phyloP scores from a whole-genome alignment of 495 filamentous ascomycete genomes.

The Haplographium delicatum region DNA sequence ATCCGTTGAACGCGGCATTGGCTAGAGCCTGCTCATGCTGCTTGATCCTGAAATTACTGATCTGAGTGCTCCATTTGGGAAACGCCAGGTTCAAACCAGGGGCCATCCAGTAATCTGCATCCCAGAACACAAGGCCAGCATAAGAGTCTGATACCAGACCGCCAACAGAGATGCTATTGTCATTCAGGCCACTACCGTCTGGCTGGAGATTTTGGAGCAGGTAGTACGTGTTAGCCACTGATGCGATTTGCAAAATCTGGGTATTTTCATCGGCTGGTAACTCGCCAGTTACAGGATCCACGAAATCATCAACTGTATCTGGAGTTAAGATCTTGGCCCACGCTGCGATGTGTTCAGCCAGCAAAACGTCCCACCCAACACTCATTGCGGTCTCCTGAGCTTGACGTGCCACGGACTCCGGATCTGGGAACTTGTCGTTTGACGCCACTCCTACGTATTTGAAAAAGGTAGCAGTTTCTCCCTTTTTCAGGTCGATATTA shows the following conservation, averaged over 20 bases:
- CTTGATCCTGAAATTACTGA: slow-evolving; percentile 45
- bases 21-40: slow-evolving; percentile 42
- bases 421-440: slow-evolving; percentile 41
- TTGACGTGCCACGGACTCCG: slow-evolving; percentile 33
- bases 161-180: slow-evolving; percentile 50
- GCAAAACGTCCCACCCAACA: slow-evolving; percentile 35
- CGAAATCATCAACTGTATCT: slow-evolving; percentile 58
- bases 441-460: slow-evolving; percentile 53
- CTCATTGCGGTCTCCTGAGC: slow-evolving; percentile 35
- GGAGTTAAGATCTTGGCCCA: slow-evolving; percentile 44
- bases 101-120: slow-evolving; percentile 53
- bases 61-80: slow-evolving; percentile 41
- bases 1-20: slow-evolving; percentile 42
- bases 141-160: slow-evolving; percentile 51
- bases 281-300: slow-evolving; percentile 49
- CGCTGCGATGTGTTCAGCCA: slow-evolving; percentile 37
- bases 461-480: slow-evolving; percentile 35
- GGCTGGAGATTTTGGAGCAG: slow-evolving; percentile 57
- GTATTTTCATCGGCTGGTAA: slow-evolving; percentile 56
- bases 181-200: slow-evolving; percentile 41
- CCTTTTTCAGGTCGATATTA: slow-evolving; percentile 32
- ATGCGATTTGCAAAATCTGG: slow-evolving; percentile 55
- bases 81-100: slow-evolving; percentile 48
- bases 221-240: slow-evolving; percentile 64
- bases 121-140: slow-evolving; percentile 54